Conservation (phyloP, 2,329 filamentous ascomycete genomes). For the Oidium heveae region DNA sequence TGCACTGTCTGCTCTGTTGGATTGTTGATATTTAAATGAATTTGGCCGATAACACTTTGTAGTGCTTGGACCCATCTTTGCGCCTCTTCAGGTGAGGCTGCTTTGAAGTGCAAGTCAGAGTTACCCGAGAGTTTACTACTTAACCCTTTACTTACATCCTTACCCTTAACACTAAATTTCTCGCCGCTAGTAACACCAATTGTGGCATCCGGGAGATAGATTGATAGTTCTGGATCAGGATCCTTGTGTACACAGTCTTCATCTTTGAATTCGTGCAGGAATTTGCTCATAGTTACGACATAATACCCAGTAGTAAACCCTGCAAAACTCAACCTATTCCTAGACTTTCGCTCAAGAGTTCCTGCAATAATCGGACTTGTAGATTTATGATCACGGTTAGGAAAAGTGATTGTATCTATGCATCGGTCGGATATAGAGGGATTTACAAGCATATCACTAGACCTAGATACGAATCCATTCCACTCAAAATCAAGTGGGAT, state of each 20-base stretch:
- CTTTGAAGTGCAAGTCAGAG: conserved; percentile 70
- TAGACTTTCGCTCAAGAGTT: conserved; percentile 69
- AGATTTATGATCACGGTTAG: conserved; percentile 63
- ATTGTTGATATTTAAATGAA: conserved; percentile 1
- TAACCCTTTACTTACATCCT: conserved; percentile 62
- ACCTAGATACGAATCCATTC: conserved; percentile 56
- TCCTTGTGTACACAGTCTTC: conserved; percentile 49
- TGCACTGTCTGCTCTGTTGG: too few relatives aligned
- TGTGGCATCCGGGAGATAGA: conserved; percentile 77
- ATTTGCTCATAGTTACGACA: conserved; percentile 68
- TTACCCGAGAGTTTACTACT: conserved; percentile 57
- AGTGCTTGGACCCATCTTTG: conserved; percentile 68
- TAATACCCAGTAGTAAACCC: conserved; percentile 68
- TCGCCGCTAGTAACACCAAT: conserved; percentile 46
- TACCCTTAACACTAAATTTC: conserved; percentile 90
- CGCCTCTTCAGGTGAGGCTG: conserved; percentile 55
- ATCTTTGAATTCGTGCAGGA: conserved; percentile 89
- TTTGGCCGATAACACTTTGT: conserved; percentile 6
- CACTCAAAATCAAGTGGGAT: conserved; percentile 78
- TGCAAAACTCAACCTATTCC: conserved; percentile 51
- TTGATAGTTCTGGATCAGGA: conserved; percentile 60
- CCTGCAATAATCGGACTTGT: conserved; percentile 74
- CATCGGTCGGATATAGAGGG: conserved; percentile 48
- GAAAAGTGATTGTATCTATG: conserved; percentile 52
- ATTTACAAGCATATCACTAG: conserved; percentile 48